Evolutionary conservation across 78 protist genomes (phyloP), one percentile per base, ranked within the genome.

Genomic region (Parvularia atlantis): DNA sequence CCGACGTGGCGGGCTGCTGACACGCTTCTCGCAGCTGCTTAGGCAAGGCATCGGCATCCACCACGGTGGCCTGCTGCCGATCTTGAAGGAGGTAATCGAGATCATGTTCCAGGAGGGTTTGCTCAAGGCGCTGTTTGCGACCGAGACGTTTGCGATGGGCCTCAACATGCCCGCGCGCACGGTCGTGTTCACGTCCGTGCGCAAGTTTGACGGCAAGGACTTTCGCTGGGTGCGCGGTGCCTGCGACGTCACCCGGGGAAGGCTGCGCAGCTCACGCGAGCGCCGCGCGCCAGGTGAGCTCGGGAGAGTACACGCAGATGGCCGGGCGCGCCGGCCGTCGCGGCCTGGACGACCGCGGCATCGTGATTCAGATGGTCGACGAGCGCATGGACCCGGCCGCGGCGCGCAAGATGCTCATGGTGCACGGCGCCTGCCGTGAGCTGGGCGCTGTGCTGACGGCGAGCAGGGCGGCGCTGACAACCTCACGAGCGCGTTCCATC

Each of bases 61-160:
- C 69, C 99, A 96, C 72, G 76, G 86, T 28, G 99, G 99, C 16
- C 44, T 95, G 65, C 75, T 96, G n/a, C 99, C 99, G n/a, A 77
- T 95, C 33, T 41, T 95, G 4, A 91, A 90, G 76, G 99, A 87
- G 57, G 37, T 66, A 11, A 91, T 89, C 36, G 99, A 96, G 63
- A 78, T 94, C 20, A 77, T 93, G 16, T 96, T 96, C 69, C 41
- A 75, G 20, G 77, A 85, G 28, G 94, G 96, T 1, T 40, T 91
- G 24, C 73, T 91, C 24, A 89, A 89, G 31, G 73, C 26, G 19
- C 53, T 97, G 39, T 93, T 94, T 44, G 99, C 99, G 14, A 97
- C 99, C 1, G 99, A 94, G 75, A 97, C 99, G 9, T 94, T 97
- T 72, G 98, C 99, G 13, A 94, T 97, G 97, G 99, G 99, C 1